Evolutionary conservation across 2,329 filamentous ascomycete genomes (phyloP).

Genomic region (Tolypocladium inflatum): DNA sequence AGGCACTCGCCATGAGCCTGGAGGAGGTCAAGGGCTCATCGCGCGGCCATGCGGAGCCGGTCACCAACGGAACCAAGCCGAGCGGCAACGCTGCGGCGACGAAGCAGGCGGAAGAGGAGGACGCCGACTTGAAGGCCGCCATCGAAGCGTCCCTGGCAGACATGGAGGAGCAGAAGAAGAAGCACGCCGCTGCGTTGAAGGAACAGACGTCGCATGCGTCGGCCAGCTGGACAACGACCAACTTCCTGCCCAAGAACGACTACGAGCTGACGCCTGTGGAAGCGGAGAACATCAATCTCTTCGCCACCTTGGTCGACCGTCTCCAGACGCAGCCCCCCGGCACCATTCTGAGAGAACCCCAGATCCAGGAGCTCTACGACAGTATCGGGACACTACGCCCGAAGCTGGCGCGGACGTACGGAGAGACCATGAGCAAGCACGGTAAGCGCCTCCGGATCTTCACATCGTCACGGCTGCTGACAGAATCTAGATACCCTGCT

Average conservation of each 20-base stretch:
- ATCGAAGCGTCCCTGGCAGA: constrained; percentile 92
- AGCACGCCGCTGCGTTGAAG: constrained; percentile 75
- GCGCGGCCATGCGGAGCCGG: constrained; percentile 61
- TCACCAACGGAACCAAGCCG: constrained; percentile 25
- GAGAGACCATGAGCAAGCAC: constrained; percentile 99
- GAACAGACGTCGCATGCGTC: constrained; percentile 53
- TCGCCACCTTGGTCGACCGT: constrained; percentile 86
- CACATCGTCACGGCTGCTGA: constrained; percentile 6
- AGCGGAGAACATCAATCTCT: constrained; percentile 95
- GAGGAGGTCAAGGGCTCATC: constrained; percentile 78
- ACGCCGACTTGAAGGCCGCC: constrained; percentile 85
- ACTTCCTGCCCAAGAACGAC: constrained; percentile 71
- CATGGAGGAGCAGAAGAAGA: constrained; percentile 97
- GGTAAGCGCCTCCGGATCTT: constrained; percentile 41
- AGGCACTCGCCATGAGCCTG: constrained; percentile 90
- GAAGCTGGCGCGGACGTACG: constrained; percentile 90
- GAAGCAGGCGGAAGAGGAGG: constrained; percentile 67
- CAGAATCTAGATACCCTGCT: constrained; percentile 65
- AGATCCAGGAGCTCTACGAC: constrained; percentile 96
- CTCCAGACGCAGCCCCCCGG: constrained; percentile 91
- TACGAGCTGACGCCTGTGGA: constrained; percentile 91
- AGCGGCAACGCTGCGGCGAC: constrained; percentile 24
- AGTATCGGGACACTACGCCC: constrained; percentile 89
- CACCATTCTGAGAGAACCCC: constrained; percentile 91
- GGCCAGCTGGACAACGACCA: constrained; percentile 26